Evolutionary conservation across 1,284 basidiomycete genomes (phyloP).

Genomic region (Porodaedalea pini): DNA sequence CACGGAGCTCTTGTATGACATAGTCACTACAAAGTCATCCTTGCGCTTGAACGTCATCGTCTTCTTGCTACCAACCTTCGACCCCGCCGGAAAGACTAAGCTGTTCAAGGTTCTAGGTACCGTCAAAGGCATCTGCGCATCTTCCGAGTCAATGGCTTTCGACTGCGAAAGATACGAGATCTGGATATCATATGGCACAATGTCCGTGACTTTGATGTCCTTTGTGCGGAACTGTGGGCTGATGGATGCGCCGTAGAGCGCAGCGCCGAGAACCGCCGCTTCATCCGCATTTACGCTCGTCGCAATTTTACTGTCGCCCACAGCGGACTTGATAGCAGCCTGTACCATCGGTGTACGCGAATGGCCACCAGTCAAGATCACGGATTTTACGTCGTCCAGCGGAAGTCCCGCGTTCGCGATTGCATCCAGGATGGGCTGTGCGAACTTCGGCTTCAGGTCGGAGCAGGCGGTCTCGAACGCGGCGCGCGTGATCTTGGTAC

Average conservation of each 20-base stretch:
- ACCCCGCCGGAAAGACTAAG: constrained; percentile 70
- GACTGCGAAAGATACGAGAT: constrained; percentile 69
- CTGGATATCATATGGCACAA: constrained; percentile 69
- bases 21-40: constrained; percentile 70
- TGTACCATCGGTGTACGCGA: constrained; percentile 93
- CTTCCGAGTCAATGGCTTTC: constrained; percentile 29
- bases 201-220: constrained; percentile 82
- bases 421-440: constrained; percentile 76
- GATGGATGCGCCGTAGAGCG: constrained; percentile 86
- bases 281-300: constrained; percentile 97
- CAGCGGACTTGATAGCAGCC: constrained; percentile 67
- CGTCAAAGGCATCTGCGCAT: constrained; percentile 19
- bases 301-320: constrained; percentile 82
- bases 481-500: constrained; percentile 70
- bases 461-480: constrained; percentile 73
- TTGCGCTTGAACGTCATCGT: constrained; percentile 78
- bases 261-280: constrained; percentile 91
- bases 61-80: constrained; percentile 78
- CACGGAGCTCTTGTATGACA: constrained; percentile 64
- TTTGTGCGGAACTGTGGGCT: constrained; percentile 96
- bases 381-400: constrained; percentile 73
- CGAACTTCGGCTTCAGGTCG: constrained; percentile 62
- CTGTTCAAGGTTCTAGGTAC: constrained; percentile 68
- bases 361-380: constrained; percentile 88
- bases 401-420: constrained; percentile 62